Percentiles rank a stretch among this genome's conserved stretches.
phyloP scores from a whole-genome alignment of 73 alveolate species.

The Uronychia setigera region DNA sequence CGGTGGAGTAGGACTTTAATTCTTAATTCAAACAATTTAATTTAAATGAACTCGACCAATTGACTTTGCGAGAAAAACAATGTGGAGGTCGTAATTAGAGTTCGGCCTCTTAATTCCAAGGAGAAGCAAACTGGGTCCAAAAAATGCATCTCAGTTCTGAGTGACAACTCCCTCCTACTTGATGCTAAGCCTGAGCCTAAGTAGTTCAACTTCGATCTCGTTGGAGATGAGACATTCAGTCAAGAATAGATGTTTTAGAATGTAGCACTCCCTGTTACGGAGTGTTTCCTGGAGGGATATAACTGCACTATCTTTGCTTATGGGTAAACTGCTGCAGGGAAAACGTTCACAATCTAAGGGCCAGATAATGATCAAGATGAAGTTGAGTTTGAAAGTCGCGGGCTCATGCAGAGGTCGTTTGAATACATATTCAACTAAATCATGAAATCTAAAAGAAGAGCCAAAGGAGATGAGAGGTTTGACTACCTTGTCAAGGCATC shows the following conservation, averaged over 20 bases:
- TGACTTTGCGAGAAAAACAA: constrained; percentile 28
- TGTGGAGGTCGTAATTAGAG: constrained; percentile 63
- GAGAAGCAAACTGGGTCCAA: constrained; percentile 25
- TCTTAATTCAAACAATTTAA: not conserved
- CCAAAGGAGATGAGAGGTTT: constrained; percentile 9
- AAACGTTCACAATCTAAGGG: constrained; percentile 96
- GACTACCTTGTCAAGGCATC: constrained; percentile 84
- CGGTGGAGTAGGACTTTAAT: not conserved
- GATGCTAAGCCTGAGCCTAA: constrained; percentile 54
- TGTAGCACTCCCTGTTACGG: constrained; percentile 90
- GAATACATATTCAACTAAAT: constrained; percentile 69
- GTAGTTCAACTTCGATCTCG: constrained; percentile 82
- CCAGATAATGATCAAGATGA: constrained; percentile 26
- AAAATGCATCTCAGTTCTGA: constrained; percentile 9
- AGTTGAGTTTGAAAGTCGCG: constrained; percentile 46
- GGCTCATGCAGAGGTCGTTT: constrained; percentile 81
- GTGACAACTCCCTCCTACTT: not conserved
- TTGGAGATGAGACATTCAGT: constrained; percentile 82
- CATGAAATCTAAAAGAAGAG: constrained; percentile 10
- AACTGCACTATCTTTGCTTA: constrained; percentile 98
- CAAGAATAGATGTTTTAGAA: constrained; percentile 90
- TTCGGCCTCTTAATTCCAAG: constrained; percentile 57
- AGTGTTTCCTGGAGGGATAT: constrained; percentile 89
- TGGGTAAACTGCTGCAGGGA: constrained; percentile 98
- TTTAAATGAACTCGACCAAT: not conserved